phyloP scores from a whole-genome alignment of 2,329 filamentous ascomycete genomes.

The Ophiostoma ulmi region DNA sequence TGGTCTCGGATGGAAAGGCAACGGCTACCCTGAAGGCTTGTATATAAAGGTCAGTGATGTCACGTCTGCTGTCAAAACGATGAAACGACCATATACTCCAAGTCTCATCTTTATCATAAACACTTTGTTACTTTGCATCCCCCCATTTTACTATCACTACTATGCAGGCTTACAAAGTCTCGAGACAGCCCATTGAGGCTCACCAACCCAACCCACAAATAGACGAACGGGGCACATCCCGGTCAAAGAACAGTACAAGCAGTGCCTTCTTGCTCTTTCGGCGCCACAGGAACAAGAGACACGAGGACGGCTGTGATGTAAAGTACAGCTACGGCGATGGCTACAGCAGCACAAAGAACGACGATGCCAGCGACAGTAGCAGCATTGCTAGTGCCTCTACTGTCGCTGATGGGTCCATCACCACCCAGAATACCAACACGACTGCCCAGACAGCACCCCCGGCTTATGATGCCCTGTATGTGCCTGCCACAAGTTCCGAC shows the following conservation, averaged over 20 bases:
- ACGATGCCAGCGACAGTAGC: background rate
- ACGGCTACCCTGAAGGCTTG: background rate
- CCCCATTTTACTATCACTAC: background rate
- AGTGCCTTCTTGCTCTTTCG: background rate
- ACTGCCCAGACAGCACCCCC: conserved; percentile 23
- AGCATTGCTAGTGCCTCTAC: background rate
- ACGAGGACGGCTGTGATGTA: background rate
- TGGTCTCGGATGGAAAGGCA: background rate
- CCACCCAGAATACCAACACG: background rate
- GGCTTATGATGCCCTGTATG: conserved; percentile 23
- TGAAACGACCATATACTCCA: background rate
- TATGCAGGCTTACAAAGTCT: background rate
- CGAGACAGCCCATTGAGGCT: background rate
- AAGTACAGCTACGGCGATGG: background rate
- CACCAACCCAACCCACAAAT: background rate
- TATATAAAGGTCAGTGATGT: background rate
- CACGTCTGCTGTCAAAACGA: background rate
- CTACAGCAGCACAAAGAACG: background rate
- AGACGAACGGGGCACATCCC: background rate
- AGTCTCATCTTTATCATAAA: background rate
- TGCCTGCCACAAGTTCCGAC: conserved; percentile 11
- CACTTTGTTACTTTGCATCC: background rate
- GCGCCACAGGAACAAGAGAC: background rate
- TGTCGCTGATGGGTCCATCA: background rate
- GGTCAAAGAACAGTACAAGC: background rate